Evolutionary conservation across 208 protist genomes (phyloP), one percentile per base, ranked within the genome.

Genomic region (Phytomonas francai): DNA sequence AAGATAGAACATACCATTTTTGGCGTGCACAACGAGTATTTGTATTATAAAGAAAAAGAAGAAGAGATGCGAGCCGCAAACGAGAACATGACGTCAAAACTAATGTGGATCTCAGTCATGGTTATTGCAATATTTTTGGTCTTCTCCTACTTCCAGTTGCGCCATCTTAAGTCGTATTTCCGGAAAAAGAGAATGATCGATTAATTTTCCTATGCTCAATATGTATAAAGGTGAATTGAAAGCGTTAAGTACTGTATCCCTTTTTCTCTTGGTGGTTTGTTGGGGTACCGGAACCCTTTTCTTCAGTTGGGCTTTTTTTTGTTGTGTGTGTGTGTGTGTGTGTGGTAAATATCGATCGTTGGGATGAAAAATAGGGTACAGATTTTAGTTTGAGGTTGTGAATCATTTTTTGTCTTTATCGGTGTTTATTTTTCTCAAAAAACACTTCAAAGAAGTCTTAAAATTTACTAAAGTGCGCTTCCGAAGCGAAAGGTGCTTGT

Each of bases 151-250:
- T 76, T 81, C 59, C 84, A 96, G 63, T 64, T 92, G 72, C 67
- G 76, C 11, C 84, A 96, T 74, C 73, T 96, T 22, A 88, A 93
- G 80, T 65, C 66, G 28, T 96, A 91, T 74, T 94, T 96, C 75
- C 74, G 79, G 42, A 93, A 91, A 78, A 96, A 96, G 78, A 83
- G 91, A 60, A 88, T 96, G 76, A 96, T 96, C 72, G 91, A 96
- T 67, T 96, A 83, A 77, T 25, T 66, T 66, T 60, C 28, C 30
- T 12, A 31, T 62, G 14, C 12, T 66, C 14, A 1, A 27, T 9
- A 57, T 45, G 39, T 45, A 14, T 45, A 45, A 45, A 2, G 39
- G 39, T 45, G 97, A 97, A 4, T 51, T 49, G 61, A 28, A 30
- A 7, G 58, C 5, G 3, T 67, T 51, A 29, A 28, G 1, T 62